A percentile compares a stretch with the other conserved stretches of the same genome.
Conservation (phyloP, 805 yeast species). For the Candida boleticola region DNA sequence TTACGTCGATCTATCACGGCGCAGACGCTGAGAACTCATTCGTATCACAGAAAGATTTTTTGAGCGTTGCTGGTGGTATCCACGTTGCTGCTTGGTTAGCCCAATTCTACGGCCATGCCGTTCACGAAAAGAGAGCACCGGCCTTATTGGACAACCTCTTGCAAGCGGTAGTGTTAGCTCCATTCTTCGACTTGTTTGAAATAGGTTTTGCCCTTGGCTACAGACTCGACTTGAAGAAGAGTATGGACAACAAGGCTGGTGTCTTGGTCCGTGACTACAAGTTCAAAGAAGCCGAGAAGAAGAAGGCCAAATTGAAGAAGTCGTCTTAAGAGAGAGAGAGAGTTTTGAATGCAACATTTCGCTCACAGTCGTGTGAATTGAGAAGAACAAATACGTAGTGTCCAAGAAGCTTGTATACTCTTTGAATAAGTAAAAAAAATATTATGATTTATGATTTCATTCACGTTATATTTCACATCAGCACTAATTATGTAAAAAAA, state of each 20-base stretch:
- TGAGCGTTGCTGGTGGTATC: conserved; percentile 30
- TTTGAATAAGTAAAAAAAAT: too few relatives aligned
- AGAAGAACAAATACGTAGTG: too few relatives aligned
- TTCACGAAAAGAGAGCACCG: conserved; percentile 79
- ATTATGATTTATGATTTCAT: too few relatives aligned
- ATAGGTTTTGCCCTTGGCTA: conserved; percentile 66
- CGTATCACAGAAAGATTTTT: conserved; percentile 17
- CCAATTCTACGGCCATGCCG: conserved; percentile 87
- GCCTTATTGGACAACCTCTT: conserved; percentile 79
- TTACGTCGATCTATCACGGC: conserved; percentile 17
- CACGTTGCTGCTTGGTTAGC: conserved; percentile 69
- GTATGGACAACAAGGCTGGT: conserved; percentile 49
- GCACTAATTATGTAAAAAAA: too few relatives aligned
- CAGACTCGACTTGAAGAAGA: conserved; percentile 47
- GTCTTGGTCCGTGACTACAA: conserved; percentile 33
- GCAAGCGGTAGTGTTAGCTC: conserved; percentile 89
- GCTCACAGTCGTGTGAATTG: too few relatives aligned
- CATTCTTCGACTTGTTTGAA: conserved; percentile 84
- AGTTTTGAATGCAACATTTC: too few relatives aligned
- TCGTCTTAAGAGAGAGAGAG: neutral
- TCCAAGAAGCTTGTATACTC: too few relatives aligned
- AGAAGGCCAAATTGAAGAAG: neutral
- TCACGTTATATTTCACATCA: too few relatives aligned
- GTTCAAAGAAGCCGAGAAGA: conserved; percentile 12
- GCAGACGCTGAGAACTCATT: conserved; percentile 6